These are phyloP conservation scores for Arthroderma uncinatum DNA, from an alignment of 2,329 filamentous ascomycete species.

Conservation along the genomic window DNA sequence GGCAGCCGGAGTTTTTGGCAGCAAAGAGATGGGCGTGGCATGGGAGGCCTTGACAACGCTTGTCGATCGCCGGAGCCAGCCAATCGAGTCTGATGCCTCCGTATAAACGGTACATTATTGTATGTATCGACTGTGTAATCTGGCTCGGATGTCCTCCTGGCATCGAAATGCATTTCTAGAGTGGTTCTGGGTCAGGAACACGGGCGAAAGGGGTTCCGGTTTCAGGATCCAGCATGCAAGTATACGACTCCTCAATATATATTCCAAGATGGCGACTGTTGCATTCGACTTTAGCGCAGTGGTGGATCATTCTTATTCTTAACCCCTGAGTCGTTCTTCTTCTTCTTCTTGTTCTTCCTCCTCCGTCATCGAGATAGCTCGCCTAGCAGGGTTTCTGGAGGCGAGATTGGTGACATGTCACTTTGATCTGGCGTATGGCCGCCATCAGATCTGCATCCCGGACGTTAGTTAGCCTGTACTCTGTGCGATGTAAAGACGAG, in stretches of 20 bases:
- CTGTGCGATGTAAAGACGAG: not conserved
- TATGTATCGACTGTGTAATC: not conserved
- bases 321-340: not conserved
- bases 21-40: not conserved
- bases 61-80: not conserved
- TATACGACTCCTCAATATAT: not conserved
- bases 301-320: not conserved
- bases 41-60: not conserved
- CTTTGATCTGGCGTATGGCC: not conserved
- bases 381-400: not conserved
- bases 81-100: not conserved
- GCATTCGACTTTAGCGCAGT: not conserved
- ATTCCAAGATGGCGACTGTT: not conserved
- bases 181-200: not conserved
- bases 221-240: not conserved
- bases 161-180: too few relatives aligned
- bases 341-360: not conserved
- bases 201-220: not conserved
- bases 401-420: conserved; percentile 1
- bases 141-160: too few relatives aligned
- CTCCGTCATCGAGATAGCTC: not conserved
- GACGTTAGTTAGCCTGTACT: not conserved
- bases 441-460: not conserved
- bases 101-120: not conserved
- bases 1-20: not conserved